Conservation (phyloP, 140 eudicot genomes). For the Cichorium intybus region DNA sequence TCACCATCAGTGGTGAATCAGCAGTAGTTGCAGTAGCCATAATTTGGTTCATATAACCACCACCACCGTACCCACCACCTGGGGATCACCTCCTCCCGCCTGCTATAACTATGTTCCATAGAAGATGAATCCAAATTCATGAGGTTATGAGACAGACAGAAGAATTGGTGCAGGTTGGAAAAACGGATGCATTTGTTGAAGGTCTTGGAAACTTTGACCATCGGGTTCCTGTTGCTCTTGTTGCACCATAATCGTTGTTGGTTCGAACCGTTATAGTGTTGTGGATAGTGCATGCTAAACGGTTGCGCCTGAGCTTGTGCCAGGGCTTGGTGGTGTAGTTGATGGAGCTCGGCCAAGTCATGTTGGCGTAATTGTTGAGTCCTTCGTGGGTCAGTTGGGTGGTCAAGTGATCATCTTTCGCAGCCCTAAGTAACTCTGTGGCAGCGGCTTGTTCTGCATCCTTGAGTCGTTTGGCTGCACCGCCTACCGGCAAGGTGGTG, state of each 20-base stretch:
- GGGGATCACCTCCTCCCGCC: constrained; percentile 29
- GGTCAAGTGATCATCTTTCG: constrained; percentile 28
- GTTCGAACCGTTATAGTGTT: constrained; percentile 19
- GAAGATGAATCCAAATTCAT: constrained; percentile 67
- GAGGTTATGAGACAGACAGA: constrained; percentile 62
- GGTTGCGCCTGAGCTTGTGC: constrained; percentile 50
- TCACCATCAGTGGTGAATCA: constrained; percentile 33
- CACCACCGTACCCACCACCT: constrained; percentile 27
- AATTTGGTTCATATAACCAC: constrained; percentile 25
- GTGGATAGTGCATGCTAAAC: constrained; percentile 52
- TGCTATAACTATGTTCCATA: constrained; percentile 39
- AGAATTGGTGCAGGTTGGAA: constrained; percentile 38
- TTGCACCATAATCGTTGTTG: constrained; percentile 65
- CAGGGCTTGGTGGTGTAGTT: constrained; percentile 53
- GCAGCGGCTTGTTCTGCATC: constrained; percentile 71
- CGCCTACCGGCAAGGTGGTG: constrained; percentile 74
- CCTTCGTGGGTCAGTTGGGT: constrained; percentile 34
- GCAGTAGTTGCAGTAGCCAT: constrained; percentile 22
- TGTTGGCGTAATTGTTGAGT: constrained; percentile 17
- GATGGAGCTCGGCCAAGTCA: constrained; percentile 52
- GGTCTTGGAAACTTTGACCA: constrained; percentile 42
- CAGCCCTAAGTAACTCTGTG: constrained; percentile 24
- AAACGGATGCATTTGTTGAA: constrained; percentile 45
- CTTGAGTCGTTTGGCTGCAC: constrained; percentile 80
- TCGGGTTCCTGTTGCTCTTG: constrained; percentile 56